Evolutionary conservation across 768 basidiomycete genomes (phyloP).

Genomic region (Lentinula edodes): DNA sequence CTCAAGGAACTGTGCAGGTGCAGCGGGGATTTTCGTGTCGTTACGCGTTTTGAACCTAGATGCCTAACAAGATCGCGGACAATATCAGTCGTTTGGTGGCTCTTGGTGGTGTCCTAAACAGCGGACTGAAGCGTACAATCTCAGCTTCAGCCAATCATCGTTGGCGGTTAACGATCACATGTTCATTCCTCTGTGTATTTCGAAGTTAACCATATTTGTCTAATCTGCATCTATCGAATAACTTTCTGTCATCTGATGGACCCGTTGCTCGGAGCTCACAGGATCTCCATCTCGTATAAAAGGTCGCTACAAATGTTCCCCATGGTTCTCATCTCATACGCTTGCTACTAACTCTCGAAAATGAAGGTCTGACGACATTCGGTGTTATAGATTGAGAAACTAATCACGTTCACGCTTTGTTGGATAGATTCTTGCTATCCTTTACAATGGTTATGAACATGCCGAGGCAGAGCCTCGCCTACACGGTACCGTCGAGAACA

Average conservation of each 20-base stretch:
- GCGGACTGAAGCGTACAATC: background rate
- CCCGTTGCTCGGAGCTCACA: background rate
- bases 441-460: conserved; percentile 64
- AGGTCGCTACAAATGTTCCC: background rate
- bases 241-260: background rate
- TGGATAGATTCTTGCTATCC: conserved; percentile 61
- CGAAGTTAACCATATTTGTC: background rate
- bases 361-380: background rate
- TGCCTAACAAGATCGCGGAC: background rate
- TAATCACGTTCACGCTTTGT: background rate
- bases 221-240: background rate
- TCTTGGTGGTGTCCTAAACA: background rate
- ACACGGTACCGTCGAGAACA: conserved; percentile 76
- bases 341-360: background rate
- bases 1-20: background rate
- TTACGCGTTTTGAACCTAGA: background rate
- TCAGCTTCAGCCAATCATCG: background rate
- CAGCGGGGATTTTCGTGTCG: background rate
- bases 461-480: conserved; percentile 69
- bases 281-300: background rate
- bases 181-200: background rate
- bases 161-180: conserved; percentile 2
- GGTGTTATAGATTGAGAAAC: background rate
- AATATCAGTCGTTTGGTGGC: background rate
- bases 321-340: background rate